Base-by-base conservation (phyloP, 768 basidiomycete species). In the Boletellus sp. region DNA sequence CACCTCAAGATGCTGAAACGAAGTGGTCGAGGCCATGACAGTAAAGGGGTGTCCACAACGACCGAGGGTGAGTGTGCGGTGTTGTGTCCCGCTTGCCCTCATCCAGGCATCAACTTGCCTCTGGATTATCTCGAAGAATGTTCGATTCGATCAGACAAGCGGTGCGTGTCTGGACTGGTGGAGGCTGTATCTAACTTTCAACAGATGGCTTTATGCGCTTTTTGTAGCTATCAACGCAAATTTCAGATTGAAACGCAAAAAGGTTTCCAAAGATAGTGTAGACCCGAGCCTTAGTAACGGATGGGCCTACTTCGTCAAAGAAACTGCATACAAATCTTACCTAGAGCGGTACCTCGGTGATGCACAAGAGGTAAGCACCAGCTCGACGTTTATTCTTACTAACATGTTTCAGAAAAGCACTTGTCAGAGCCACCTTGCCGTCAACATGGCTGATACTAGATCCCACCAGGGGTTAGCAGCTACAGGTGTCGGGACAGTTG, bases 211-310 rank as follows among this genome's bases (percentile, higher is more conserved):
- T 1, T 68, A 65, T 51, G 49, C 51, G 0, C 19, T 64, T 15
- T 62, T 63, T 31, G 2, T 68, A 2, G 62, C 61, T 0, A 56
- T 62, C 6, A 65, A 70, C 42, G 65, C 67, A 3, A 64, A 63
- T 52, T 69, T 70, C 40, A 51, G 61, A 6, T 38, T 67, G 24
- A 65, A 67, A 42, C 49, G 50, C 4, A 55, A 52, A 33, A 45
- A 47, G 5, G 55, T 59, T 0, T 59, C 48, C 1, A 58, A 43
- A 11, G 53, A 56, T n/a, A 17, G 15, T 1, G 24, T 45, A 0
- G 67, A 67, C 41, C 62, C 64, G 0, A 48, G 53, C 11, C 58
- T 67, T 5, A 56, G 55, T 6, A 28, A 53, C 1, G 65, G 68
- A 4, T 55, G 38, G 48, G 50, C 50, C 3, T 67, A 64, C 37